Evolutionary conservation across 2,329 filamentous ascomycete genomes (phyloP).

Genomic region (Colletotrichum sp.): DNA sequence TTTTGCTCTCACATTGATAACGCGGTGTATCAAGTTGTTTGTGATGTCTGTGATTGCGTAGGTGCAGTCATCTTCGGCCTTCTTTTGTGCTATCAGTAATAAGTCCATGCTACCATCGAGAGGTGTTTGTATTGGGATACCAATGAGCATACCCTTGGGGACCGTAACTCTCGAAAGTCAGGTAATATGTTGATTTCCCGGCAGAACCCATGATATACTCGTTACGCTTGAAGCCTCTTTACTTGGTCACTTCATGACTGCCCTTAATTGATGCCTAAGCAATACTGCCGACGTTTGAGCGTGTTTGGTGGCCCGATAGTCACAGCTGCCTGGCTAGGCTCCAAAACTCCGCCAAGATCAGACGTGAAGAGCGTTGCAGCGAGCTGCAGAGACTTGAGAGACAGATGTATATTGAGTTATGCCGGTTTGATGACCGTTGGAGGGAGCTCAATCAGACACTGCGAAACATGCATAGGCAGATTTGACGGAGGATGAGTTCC

Average conservation of each 20-base stretch:
- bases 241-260: not conserved
- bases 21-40: not conserved
- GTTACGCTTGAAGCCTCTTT: not conserved
- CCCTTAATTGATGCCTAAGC: fast-evolving
- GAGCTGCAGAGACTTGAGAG: not conserved
- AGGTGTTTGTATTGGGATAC: not conserved
- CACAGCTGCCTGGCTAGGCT: not conserved
- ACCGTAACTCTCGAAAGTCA: not conserved
- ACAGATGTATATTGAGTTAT: not conserved
- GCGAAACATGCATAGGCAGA: not conserved
- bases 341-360: not conserved
- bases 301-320: not conserved
- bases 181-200: not conserved
- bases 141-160: too few species aligned
- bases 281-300: not conserved
- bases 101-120: not conserved
- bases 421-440: not conserved
- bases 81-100: not conserved
- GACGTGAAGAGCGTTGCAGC: not conserved
- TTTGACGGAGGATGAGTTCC: not conserved
- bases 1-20: not conserved
- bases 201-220: not conserved
- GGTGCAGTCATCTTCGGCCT: not conserved
- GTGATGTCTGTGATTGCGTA: not conserved
- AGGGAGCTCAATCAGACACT: not conserved